Percentiles rank a stretch among this genome's conserved stretches.
phyloP scores from a whole-genome alignment of 225 moss, liverwort and hornwort genomes.

The Anthoceros angustus region DNA sequence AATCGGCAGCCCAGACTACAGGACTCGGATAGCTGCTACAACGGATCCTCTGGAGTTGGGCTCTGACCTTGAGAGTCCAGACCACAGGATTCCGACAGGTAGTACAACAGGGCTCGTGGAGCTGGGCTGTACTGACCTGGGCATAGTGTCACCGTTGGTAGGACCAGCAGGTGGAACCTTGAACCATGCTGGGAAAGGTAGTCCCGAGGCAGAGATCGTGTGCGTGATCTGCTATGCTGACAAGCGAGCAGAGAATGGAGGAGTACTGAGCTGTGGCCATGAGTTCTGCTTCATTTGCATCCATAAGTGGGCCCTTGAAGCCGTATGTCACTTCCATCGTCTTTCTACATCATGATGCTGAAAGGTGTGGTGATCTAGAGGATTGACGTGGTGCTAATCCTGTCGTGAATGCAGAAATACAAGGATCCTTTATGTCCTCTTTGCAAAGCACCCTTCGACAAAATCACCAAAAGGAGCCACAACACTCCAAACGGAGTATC shows the following conservation, averaged over 20 bases:
- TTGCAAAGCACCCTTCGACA: constrained; percentile 57
- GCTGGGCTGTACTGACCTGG: too few relatives aligned
- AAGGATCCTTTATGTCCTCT: constrained; percentile 54
- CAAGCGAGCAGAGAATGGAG: constrained; percentile 35
- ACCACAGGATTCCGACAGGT: neutral
- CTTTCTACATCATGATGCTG: neutral
- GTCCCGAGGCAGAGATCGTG: constrained; percentile 25
- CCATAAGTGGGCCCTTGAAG: constrained; percentile 53
- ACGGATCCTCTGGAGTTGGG: neutral
- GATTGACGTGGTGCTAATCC: neutral
- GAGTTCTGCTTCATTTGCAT: constrained; percentile 73
- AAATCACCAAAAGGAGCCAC: constrained; percentile 48
- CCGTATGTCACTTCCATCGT: constrained; percentile 20
- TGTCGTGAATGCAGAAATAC: constrained; percentile 22
- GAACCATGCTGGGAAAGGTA: constrained; percentile 6
- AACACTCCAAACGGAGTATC: constrained; percentile 12
- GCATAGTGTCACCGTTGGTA: neutral
- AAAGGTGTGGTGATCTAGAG: neutral
- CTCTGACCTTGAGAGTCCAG: neutral
- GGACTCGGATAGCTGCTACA: neutral
- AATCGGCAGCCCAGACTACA: neutral
- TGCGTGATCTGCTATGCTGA: constrained; percentile 74
- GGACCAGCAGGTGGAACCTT: neutral
- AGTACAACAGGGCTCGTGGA: neutral
- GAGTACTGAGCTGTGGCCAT: constrained; percentile 73